These are phyloP conservation scores for Earliella scabrosa DNA, from an alignment of 1,284 basidiomycete species.

Conservation along the genomic window DNA sequence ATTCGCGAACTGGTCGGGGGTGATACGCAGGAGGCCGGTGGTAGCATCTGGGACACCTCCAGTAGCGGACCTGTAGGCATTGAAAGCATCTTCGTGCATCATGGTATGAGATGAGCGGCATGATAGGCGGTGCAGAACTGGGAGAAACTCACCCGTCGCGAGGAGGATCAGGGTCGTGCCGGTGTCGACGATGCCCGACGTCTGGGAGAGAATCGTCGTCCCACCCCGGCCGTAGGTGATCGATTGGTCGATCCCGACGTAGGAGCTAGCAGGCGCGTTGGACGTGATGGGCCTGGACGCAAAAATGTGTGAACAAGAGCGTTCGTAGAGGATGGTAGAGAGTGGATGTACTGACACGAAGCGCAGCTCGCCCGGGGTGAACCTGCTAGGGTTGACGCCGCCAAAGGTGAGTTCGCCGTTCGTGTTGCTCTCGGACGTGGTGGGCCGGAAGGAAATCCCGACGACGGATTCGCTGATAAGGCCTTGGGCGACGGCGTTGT, in stretches of 20 bases:
- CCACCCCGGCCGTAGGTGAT: slow-evolving; percentile 24
- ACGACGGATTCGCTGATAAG: slow-evolving; percentile 11
- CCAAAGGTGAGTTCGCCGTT: slow-evolving; percentile 5
- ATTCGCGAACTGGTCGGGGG: slow-evolving; percentile 6
- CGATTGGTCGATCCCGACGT: slow-evolving; percentile 29
- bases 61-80: slow-evolving; percentile 25
- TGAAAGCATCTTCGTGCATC: not conserved
- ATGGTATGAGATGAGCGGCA: not conserved
- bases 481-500: slow-evolving; percentile 46
- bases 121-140: not conserved
- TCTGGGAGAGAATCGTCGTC: slow-evolving; percentile 29
- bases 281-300: slow-evolving; percentile 31
- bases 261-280: slow-evolving; percentile 40
- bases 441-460: slow-evolving; percentile 6
- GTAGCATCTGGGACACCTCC: slow-evolving; percentile 21
- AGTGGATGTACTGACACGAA: not conserved
- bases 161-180: slow-evolving; percentile 40
- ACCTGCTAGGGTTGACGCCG: not conserved
- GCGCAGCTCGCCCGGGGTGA: not conserved
- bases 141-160: slow-evolving; percentile 32
- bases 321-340: too few relatives aligned
- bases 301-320: not conserved
- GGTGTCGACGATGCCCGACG: slow-evolving; percentile 34
- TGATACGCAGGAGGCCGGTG: slow-evolving; percentile 30
- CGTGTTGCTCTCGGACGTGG: not conserved